Percentiles rank a stretch among this genome's conserved stretches.
Conservation (phyloP, 164 flowering plant species). For the grape (Vitis vinifera) region ASM3070453v1 NC_081820.1:13476501-13477000, state of each 20-base stretch:
- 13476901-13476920: too few relatives aligned
- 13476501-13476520: background rate
- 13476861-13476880: too few relatives aligned
- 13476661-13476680: slow-evolving; percentile 74
- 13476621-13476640: too few relatives aligned
- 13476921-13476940: too few relatives aligned
- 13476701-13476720: slow-evolving; percentile 93
- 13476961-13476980: too few relatives aligned
- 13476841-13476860: too few relatives aligned
- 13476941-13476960: too few relatives aligned
- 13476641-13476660: slow-evolving; percentile 37
- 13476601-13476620: too few relatives aligned
- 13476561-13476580: too few relatives aligned
- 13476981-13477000: too few relatives aligned
- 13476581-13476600: too few relatives aligned
- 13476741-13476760: slow-evolving; percentile 85
- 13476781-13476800: slow-evolving; percentile 99
- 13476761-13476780: slow-evolving; percentile 87
- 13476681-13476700: slow-evolving; percentile 79
- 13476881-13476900: too few relatives aligned
- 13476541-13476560: background rate
- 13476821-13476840: slow-evolving; percentile 16
- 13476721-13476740: slow-evolving; percentile 94
- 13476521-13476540: background rate
- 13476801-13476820: slow-evolving; percentile 90